A percentile compares a stretch with the other conserved stretches of the same genome.
These are phyloP conservation scores for Penicillium cosmopolitanum DNA, from an alignment of 495 filamentous ascomycete species.

Conservation along the genomic window DNA sequence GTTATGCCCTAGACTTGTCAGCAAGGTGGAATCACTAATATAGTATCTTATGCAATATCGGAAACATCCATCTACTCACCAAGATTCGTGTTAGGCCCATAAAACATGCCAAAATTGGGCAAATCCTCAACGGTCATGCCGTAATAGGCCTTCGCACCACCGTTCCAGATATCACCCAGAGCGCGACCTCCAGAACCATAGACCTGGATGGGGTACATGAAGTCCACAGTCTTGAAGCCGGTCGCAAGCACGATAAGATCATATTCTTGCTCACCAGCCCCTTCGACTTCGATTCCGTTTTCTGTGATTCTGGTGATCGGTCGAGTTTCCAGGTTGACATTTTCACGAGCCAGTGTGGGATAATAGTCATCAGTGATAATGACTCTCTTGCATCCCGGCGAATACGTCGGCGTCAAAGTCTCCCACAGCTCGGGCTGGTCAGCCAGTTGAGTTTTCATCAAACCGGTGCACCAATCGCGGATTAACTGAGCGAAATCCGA, in stretches of 20 bases:
- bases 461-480: constrained; percentile 27
- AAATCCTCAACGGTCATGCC: constrained; percentile 52
- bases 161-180: constrained; percentile 53
- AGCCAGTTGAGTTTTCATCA: constrained; percentile 40
- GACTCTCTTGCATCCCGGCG: constrained; percentile 58
- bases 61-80: constrained; percentile 25
- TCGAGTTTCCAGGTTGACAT: constrained; percentile 55
- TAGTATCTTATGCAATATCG: too few relatives aligned
- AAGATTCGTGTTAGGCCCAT: constrained; percentile 62
- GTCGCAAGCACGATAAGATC: constrained; percentile 60
- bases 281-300: constrained; percentile 48
- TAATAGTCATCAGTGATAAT: constrained; percentile 61
- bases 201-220: constrained; percentile 58
- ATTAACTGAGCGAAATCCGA: constrained; percentile 38
- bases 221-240: constrained; percentile 58
- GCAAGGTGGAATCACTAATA: background rate
- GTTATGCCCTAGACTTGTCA: constrained; percentile 44
- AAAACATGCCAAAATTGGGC: constrained; percentile 63
- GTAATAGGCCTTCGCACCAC: constrained; percentile 48
- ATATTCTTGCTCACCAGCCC: constrained; percentile 42
- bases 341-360: constrained; percentile 43
- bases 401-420: constrained; percentile 53
- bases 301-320: constrained; percentile 45
- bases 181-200: constrained; percentile 45
- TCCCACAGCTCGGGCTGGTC: constrained; percentile 52